Base-by-base conservation (phyloP, 1,284 basidiomycete genomes). In the Trichosporon sp. region DNA sequence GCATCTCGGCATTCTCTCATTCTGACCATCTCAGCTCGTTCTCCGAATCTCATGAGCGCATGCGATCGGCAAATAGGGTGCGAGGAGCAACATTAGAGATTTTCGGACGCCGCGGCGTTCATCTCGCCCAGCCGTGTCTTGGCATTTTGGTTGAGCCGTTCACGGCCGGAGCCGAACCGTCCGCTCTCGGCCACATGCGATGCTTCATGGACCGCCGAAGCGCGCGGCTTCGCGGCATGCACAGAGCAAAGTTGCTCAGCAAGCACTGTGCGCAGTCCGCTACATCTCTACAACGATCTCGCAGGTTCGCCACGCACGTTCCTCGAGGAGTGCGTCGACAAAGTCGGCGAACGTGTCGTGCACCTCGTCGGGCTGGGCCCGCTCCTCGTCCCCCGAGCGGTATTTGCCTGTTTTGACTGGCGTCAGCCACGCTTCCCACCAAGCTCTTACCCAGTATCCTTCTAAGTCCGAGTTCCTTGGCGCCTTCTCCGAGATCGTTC, bases 401-500 rank as follows among this genome's bases (percentile, higher is more conserved):
- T 77, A 77, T 64, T 77, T 78, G 21, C 76, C 76, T 8, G 76
- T 76, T 19, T 66, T 54, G 8, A 78, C 75, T 77, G 59, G 36
- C 27, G 19, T 65, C 64, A 40, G 27, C 37, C 6, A 9, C 19
- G 6, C 37, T 13, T 2, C 5, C 61, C 62, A 40, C 16, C 32
- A 33, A 57, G 32, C 32, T 11, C 78, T 58, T 65, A 87, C 88
- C 88, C n/a, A 90, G 78, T 2, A 88, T 82, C 40, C 88, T 77
- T 82, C 83, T 85, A 56, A 90, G 74, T 3, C 86, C 85, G 0
- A 89, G 79, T 64, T 86, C 85, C 0, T 82, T 62, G 1, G 87
- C 86, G 0, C 87, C 88, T 3, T 81, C 84, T 0, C 88, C 87
- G 2, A 89, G 81, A 76, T 90, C 89, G 29, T 85, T 84, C 36